Conservation (phyloP, 805 yeast genomes). For the Pichia nakasei region DNA sequence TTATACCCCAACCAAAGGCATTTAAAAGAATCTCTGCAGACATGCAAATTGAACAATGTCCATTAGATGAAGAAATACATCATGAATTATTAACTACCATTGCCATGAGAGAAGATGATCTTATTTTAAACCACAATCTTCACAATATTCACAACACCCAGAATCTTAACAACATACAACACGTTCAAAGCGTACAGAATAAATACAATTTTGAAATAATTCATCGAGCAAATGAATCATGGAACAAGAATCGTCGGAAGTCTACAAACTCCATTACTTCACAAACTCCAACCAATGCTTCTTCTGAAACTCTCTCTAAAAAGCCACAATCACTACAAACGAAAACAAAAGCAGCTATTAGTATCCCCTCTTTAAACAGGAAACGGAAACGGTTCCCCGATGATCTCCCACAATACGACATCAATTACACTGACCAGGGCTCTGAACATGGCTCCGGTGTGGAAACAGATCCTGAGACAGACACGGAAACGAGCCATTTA, state of each 20-base stretch:
- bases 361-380: not conserved
- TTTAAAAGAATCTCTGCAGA: slow-evolving; percentile 28
- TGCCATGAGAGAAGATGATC: slow-evolving; percentile 25
- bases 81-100: slow-evolving; percentile 29
- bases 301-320: not conserved
- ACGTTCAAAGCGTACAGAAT: slow-evolving; percentile 14
- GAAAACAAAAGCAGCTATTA: not conserved
- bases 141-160: slow-evolving; percentile 3
- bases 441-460: not conserved
- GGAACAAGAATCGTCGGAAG: slow-evolving; percentile 24
- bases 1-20: slow-evolving; percentile 28
- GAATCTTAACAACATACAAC: slow-evolving; percentile 19
- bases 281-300: slow-evolving; percentile 1
- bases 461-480: not conserved
- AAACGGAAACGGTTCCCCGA: not conserved
- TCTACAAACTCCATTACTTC: slow-evolving; percentile 4
- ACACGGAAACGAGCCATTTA: not conserved
- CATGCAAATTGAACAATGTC: slow-evolving; percentile 26
- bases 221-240: slow-evolving; percentile 28
- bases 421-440: not conserved
- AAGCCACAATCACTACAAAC: not conserved
- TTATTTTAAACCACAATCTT: slow-evolving; percentile 13
- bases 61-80: slow-evolving; percentile 27
- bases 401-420: not conserved
- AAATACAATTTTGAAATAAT: slow-evolving; percentile 27